phyloP scores from a whole-genome alignment of 257 asterid genomes.

The Eucommia ulmoides region DNA sequence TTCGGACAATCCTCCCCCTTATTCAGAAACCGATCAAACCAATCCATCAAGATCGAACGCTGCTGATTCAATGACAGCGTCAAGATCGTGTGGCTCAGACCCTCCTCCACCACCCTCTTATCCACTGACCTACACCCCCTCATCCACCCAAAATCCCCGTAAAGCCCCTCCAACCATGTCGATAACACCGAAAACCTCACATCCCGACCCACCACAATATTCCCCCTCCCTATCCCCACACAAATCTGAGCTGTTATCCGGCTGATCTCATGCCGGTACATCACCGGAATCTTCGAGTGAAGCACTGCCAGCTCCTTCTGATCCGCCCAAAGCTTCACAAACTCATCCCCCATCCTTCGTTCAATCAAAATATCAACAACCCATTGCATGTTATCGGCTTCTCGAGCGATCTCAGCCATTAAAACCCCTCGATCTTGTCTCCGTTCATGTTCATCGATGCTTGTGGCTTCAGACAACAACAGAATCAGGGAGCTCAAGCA shows the following conservation, averaged over 20 bases:
- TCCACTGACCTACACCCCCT: slow-evolving; percentile 57
- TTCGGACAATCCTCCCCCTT: slow-evolving; percentile 91
- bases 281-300: slow-evolving; percentile 70
- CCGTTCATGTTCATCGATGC: slow-evolving; percentile 29
- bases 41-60: slow-evolving; percentile 46
- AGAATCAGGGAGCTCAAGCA: slow-evolving; percentile 64
- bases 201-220: slow-evolving; percentile 57
- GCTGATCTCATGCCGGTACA: slow-evolving; percentile 80
- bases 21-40: slow-evolving; percentile 82
- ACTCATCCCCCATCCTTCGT: slow-evolving; percentile 65
- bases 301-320: slow-evolving; percentile 77
- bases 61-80: slow-evolving; percentile 75
- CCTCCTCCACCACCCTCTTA: slow-evolving; percentile 68
- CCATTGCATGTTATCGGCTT: slow-evolving; percentile 92
- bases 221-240: slow-evolving; percentile 73
- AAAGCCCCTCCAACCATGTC: slow-evolving; percentile 88
- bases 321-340: slow-evolving; percentile 76
- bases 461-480: slow-evolving; percentile 54
- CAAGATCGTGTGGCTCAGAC: slow-evolving; percentile 62
- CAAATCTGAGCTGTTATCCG: slow-evolving; percentile 80
- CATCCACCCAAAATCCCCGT: slow-evolving; percentile 89
- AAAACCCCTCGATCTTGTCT: slow-evolving; percentile 55
- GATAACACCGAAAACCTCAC: slow-evolving; percentile 39
- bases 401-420: slow-evolving; percentile 75
- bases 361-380: slow-evolving; percentile 54